Evolutionary conservation across 176 grass and related monocot species (phyloP).

Genomic region (Triticum turgidum): DNA sequence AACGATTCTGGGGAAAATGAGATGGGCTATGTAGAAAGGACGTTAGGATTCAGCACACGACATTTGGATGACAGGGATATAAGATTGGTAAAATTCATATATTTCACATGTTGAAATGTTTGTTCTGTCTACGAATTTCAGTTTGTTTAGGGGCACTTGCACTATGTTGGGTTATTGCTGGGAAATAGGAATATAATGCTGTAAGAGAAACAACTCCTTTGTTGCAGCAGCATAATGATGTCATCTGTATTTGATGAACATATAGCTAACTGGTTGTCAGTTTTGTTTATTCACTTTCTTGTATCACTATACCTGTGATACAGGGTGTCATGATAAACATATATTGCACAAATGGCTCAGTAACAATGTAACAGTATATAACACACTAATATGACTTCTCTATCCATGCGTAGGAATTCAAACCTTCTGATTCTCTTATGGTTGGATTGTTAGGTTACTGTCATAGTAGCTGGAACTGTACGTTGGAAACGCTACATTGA

Average conservation of each 20-base stretch:
- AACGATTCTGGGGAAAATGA: conserved; percentile 56
- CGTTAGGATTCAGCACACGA: conserved; percentile 67
- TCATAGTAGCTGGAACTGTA: conserved; percentile 84
- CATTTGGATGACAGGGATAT: conserved; percentile 87
- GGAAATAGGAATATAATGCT: neutral
- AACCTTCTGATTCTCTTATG: conserved; percentile 25
- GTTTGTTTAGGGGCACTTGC: neutral
- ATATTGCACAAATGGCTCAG: neutral
- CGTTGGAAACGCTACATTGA: conserved; percentile 91
- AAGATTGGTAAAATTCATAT: conserved; percentile 61
- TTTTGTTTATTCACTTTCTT: conserved; percentile 10
- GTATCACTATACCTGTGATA: neutral
- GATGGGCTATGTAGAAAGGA: conserved; percentile 91
- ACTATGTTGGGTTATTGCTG: conserved; percentile 5
- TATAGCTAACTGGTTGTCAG: neutral
- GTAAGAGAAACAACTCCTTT: neutral
- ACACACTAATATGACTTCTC: conserved; percentile 2
- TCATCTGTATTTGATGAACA: conserved; percentile 29
- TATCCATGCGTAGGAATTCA: neutral
- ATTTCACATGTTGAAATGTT: conserved; percentile 3
- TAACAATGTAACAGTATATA: conserved; percentile 1
- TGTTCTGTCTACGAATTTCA: conserved; percentile 8
- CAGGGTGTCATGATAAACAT: conserved; percentile 16
- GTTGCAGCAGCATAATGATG: neutral
- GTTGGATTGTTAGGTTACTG: conserved; percentile 60